These are phyloP conservation scores for Chytriomyces confervae DNA, from an alignment of 192 early-diverging fungal genomes.

Conservation along the genomic window DNA sequence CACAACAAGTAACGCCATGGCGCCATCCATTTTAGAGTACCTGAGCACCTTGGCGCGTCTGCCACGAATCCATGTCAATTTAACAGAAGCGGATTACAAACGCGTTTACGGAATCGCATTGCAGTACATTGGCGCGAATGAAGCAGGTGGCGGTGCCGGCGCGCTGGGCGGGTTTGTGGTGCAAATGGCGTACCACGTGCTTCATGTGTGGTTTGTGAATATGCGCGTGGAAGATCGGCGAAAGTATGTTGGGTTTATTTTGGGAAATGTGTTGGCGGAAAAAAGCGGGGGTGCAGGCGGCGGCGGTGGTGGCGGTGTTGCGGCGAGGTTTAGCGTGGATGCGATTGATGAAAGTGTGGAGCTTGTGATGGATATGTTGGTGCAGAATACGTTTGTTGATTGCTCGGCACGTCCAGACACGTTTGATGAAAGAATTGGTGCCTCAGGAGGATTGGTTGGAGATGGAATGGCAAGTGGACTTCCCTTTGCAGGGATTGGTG, in stretches of 20 bases:
- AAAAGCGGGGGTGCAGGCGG: not conserved
- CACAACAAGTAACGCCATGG: constrained; percentile 70
- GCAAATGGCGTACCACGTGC: constrained; percentile 92
- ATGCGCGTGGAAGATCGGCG: constrained; percentile 75
- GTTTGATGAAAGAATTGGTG: not conserved
- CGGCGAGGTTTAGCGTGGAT: constrained; percentile 6
- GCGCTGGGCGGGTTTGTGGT: constrained; percentile 64
- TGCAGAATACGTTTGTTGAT: constrained; percentile 82
- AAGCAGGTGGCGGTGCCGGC: not conserved
- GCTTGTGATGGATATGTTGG: constrained; percentile 93
- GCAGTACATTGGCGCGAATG: constrained; percentile 72
- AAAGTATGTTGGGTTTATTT: constrained; percentile 80
- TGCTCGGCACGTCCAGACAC: constrained; percentile 64
- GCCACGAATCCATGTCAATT: constrained; percentile 78
- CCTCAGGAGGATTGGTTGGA: constrained; percentile 1
- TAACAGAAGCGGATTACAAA: constrained; percentile 80
- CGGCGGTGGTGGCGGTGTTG: not conserved
- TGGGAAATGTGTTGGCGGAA: constrained; percentile 55
- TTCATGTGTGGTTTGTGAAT: constrained; percentile 87
- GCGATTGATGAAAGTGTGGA: constrained; percentile 84
- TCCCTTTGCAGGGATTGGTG: not conserved
- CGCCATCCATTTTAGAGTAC: constrained; percentile 90
- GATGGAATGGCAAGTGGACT: constrained; percentile 22
- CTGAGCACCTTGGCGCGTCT: constrained; percentile 83
- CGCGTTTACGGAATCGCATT: constrained; percentile 90